Evolutionary conservation across 1,284 basidiomycete species (phyloP).

Genomic region (Ceratobasidium sp.): DNA sequence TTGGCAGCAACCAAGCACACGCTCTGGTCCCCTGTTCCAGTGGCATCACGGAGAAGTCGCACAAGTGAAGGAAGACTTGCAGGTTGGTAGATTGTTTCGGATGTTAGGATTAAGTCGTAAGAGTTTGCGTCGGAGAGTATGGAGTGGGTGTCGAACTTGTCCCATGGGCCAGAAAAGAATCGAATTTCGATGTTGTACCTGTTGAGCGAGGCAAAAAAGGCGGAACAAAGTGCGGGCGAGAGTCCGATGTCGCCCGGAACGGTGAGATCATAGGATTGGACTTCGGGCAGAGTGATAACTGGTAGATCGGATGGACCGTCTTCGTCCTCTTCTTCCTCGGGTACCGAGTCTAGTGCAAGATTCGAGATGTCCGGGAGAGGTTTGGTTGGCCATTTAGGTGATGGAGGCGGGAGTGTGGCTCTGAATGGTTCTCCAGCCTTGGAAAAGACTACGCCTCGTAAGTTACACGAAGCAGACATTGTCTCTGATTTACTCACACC

Average conservation of each 20-base stretch:
- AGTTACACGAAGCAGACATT: background rate
- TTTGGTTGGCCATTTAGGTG: background rate
- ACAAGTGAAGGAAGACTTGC: conserved; percentile 79
- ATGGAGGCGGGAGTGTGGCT: conserved; percentile 42
- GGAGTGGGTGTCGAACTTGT: conserved; percentile 62
- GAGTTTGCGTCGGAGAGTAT: conserved; percentile 48
- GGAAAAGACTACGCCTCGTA: conserved; percentile 62
- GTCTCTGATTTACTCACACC: conserved; percentile 69
- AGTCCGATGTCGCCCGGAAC: conserved; percentile 70
- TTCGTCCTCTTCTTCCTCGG: conserved; percentile 55
- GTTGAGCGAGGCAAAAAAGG: conserved; percentile 73
- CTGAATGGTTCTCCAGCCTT: conserved; percentile 64
- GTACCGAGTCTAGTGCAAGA: conserved; percentile 41
- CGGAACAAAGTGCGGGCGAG: conserved; percentile 70
- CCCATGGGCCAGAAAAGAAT: conserved; percentile 90
- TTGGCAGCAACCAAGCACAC: conserved; percentile 87
- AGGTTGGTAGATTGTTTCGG: conserved; percentile 91
- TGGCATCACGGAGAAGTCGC: conserved; percentile 58
- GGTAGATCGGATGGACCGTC: conserved; percentile 51
- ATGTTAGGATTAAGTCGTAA: conserved; percentile 86
- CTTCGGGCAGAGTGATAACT: conserved; percentile 49
- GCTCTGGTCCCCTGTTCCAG: background rate
- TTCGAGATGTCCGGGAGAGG: conserved; percentile 18
- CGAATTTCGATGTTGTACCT: conserved; percentile 71
- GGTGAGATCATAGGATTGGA: conserved; percentile 38